Evolutionary conservation across 441 rosid species (phyloP), one percentile per base, ranked within the genome.

Genomic region (Pelargonium cotyledonis): DNA sequence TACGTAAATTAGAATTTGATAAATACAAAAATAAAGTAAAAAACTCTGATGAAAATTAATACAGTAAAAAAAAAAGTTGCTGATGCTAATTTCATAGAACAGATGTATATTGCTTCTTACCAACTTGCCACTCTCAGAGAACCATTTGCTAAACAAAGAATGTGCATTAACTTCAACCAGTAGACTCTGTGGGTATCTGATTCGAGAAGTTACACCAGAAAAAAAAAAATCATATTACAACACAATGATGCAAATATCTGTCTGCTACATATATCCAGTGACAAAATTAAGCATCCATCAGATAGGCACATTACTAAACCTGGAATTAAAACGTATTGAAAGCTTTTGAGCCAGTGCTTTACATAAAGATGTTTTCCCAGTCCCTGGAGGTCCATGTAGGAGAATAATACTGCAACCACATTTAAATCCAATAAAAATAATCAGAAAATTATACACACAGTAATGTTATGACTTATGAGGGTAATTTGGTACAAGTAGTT

Each of bases 141-240:
- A 95, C 99, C 99, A 95, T 86, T 95, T 95, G 77, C 99, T 92
- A 73, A 95, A 95, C 74, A 95, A 82, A 69, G 99, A 92, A 79
- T 92, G 99, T 49, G 97, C 97, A 81, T 95, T 95, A 78, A 95
- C 98, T 87, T 95, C 98, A 76, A 95, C 73, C 86, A 95, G 65
- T 78, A 92, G 98, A 82, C 91, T 80, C 69, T 90, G 96, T 2
- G 89, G 88, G 65, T 91, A 92, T 79, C 99, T 92, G 89, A 80
- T 49, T 51, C 73, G 4, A 31, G 38, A 71, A 53, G 14, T 66
- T 21, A 81, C 67, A 70, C 58, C 65, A 72, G 12, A 68, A 68
- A 60, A 63, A 26, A 31, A 4, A 31, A 3, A 31, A 21, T 3
- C 38, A 3, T 31, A 31, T 31, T 31, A 31, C 5, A 31, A 31